Conservation (phyloP, 306 rosid species). For the Rosa multiflora region DNA sequence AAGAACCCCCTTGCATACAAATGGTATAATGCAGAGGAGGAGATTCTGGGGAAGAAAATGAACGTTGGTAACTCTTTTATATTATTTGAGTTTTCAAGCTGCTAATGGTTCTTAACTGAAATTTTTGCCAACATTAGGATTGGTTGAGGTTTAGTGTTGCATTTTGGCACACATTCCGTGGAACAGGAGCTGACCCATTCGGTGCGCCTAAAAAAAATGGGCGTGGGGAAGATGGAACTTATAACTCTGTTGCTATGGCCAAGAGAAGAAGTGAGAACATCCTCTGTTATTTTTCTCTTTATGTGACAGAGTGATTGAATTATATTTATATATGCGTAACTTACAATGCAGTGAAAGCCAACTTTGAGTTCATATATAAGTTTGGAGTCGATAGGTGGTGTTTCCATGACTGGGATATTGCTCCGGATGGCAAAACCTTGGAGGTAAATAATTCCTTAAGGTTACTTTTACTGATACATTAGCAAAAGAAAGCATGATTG, state of each 20-base stretch:
- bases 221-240: too few species aligned
- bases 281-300: background rate
- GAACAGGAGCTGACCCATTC: too few species aligned
- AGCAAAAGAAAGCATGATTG: background rate
- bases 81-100: background rate
- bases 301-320: conserved; percentile 2
- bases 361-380: conserved; percentile 85
- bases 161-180: conserved; percentile 40
- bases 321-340: conserved; percentile 12
- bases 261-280: background rate
- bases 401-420: too few species aligned
- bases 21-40: conserved; percentile 89
- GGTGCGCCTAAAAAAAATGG: too few species aligned
- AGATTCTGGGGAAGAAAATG: conserved; percentile 89
- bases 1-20: conserved; percentile 79
- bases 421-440: conserved; percentile 9
- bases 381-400: conserved; percentile 91
- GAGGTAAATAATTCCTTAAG: conserved; percentile 45
- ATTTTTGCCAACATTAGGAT: conserved; percentile 46
- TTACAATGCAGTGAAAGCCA: conserved; percentile 70
- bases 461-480: background rate
- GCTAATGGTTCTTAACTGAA: conserved; percentile 23
- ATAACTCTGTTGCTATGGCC: too few species aligned
- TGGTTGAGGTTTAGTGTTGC: conserved; percentile 97
- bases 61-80: conserved; percentile 51